Evolutionary conservation across 2,329 filamentous ascomycete genomes (phyloP), one percentile per base, ranked within the genome.

Genomic region (Ascochyta koolunga): DNA sequence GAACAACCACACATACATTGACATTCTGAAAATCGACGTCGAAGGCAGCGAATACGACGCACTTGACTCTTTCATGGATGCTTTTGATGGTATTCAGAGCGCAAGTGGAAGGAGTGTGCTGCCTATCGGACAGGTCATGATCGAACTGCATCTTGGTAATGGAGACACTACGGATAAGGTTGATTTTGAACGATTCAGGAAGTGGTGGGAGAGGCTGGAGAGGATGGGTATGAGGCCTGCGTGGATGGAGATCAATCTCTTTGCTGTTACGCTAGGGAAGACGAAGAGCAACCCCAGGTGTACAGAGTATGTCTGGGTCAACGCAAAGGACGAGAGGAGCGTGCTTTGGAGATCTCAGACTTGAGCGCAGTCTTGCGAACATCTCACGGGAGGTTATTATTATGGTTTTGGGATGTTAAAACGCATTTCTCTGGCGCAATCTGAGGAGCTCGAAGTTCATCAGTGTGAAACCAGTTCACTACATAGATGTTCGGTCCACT

Each of bases 291-390:
- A 72, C 44, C 69, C 69, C 0, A 60, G 66, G 24, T 72, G 69
- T 53, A 70, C 67, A 2, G 69, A 72, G 56, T 72, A 71, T 46
- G 69, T 72, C 1, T 68, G 67, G 65, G 69, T 72, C n/a, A 72
- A 72, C 38, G 66, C 65, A 2, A 66, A 59, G 50, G 69, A 71
- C 47, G 48, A 62, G 53, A 62, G 57, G 46, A 72, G 46, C 42
- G 61, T 69, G 36, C 61, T 71, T 40, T 70, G 67, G 68, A 62
- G 45, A 29, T 29, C 27, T 13, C 15, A 29, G 11, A 24, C 22
- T 8, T 8, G 22, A 24, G 22, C 22, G 8, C 22, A 6, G 22
- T 8, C 4, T 24, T 24, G 22, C 22, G 8, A 24, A 24, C 4
- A 24, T 5, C 22, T 24, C 22, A 24, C 8, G 22, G 22, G 22